These are phyloP conservation scores for Raphanus hybrid DNA, from an alignment of 441 rosid genomes.

Conservation along the genomic window DNA sequence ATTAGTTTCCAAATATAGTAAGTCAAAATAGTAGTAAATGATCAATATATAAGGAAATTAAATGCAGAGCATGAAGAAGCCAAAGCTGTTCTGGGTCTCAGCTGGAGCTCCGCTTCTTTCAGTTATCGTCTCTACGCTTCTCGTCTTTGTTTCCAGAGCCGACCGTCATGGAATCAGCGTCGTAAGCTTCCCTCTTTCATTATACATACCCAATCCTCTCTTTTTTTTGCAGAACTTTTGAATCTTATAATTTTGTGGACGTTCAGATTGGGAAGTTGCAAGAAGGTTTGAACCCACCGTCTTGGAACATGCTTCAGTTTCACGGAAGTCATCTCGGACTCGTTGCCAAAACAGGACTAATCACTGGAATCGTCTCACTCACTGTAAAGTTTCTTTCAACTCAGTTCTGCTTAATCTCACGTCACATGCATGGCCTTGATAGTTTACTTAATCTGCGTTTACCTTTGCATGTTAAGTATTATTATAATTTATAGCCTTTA, in stretches of 20 bases:
- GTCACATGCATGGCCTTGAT: background rate
- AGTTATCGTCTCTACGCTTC: constrained; percentile 72
- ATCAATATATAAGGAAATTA: background rate
- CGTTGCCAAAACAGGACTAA: constrained; percentile 73
- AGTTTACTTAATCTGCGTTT: background rate
- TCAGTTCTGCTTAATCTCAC: background rate
- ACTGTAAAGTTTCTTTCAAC: constrained; percentile 52
- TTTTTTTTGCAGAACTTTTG: constrained; percentile 3
- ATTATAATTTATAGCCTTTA: background rate
- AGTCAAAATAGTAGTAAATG: constrained; percentile 4
- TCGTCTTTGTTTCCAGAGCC: constrained; percentile 76
- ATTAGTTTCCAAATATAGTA: background rate
- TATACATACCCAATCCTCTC: constrained; percentile 14
- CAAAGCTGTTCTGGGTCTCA: constrained; percentile 88
- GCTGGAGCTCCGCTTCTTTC: constrained; percentile 83
- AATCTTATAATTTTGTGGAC: background rate
- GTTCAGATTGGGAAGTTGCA: constrained; percentile 78
- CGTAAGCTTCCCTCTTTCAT: constrained; percentile 48
- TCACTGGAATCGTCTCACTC: constrained; percentile 91
- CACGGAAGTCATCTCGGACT: constrained; percentile 74
- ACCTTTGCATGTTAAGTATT: background rate
- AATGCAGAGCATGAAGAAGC: constrained; percentile 75
- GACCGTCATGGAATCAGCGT: constrained; percentile 74
- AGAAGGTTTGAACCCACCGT: constrained; percentile 90
- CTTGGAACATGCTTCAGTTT: constrained; percentile 85